Percentiles rank a stretch among this genome's conserved stretches.
These are phyloP conservation scores for Dillenia suffruticosa DNA, from an alignment of 164 flowering plant species.

Conservation along the genomic window DNA sequence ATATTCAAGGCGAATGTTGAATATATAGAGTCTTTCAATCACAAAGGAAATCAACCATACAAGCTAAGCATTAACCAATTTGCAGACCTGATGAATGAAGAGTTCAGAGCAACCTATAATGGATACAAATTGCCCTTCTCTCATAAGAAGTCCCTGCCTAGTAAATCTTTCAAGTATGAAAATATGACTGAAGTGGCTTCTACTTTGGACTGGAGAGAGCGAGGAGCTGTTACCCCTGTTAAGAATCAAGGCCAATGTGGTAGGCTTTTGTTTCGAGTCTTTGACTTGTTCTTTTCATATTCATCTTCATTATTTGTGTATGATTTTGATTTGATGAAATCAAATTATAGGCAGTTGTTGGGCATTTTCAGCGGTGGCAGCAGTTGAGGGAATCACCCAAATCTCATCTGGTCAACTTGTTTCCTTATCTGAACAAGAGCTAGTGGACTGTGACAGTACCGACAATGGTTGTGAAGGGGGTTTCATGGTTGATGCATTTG, in stretches of 20 bases:
- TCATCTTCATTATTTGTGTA: background rate
- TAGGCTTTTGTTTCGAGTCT: background rate
- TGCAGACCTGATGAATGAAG: conserved; percentile 7
- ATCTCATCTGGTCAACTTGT: background rate
- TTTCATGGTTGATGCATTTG: conserved; percentile 15
- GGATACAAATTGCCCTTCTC: background rate
- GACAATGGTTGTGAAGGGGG: conserved; percentile 21
- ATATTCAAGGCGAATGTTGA: conserved; percentile 8
- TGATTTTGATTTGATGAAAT: background rate
- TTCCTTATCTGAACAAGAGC: conserved; percentile 6
- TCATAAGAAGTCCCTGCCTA: background rate
- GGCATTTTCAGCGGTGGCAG: conserved; percentile 6
- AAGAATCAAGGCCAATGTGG: conserved; percentile 6
- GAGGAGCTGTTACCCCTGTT: conserved; percentile 4
- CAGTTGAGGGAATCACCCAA: conserved; percentile 5
- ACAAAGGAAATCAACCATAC: background rate
- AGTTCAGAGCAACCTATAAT: conserved; percentile 1
- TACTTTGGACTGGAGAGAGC: conserved; percentile 2
- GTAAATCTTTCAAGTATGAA: background rate
- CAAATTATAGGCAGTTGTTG: conserved; percentile 2
- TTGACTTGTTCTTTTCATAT: background rate
- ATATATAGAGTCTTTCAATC: conserved; percentile 4
- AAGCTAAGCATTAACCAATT: conserved; percentile 3
- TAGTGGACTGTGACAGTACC: conserved; percentile 5
- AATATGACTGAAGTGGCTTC: background rate